A percentile compares a stretch with the other conserved stretches of the same genome.
Evolutionary conservation across 371 early-diverging fungal genomes (phyloP).

Genomic region (Dichotomocladium elegans): DNA sequence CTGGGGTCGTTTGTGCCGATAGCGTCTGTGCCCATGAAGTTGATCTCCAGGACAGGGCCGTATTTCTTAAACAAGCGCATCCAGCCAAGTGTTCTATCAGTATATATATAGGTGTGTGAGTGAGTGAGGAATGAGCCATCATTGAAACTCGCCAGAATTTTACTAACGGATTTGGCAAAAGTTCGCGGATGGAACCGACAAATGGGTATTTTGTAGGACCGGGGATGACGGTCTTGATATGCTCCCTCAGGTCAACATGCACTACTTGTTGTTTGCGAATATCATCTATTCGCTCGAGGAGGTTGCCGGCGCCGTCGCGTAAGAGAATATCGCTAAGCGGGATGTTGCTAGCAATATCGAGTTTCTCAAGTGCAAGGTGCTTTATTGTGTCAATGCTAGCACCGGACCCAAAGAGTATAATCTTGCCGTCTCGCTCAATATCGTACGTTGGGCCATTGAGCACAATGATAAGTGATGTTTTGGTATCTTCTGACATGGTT

Average conservation of each 20-base stretch:
- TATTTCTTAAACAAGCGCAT: slow-evolving; percentile 16
- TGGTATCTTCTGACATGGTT: slow-evolving; percentile 16
- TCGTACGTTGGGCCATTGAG: slow-evolving; percentile 15
- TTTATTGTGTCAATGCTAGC: slow-evolving; percentile 25
- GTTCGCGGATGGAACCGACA: slow-evolving; percentile 22
- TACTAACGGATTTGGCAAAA: slow-evolving; percentile 23
- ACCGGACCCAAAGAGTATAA: slow-evolving; percentile 18
- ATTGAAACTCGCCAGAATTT: not conserved
- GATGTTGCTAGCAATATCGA: slow-evolving; percentile 13
- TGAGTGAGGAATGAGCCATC: not conserved
- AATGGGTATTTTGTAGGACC: slow-evolving; percentile 24
- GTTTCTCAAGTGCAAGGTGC: slow-evolving; percentile 20
- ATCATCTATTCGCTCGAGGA: slow-evolving; percentile 21
- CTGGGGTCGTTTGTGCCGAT: slow-evolving; percentile 32
- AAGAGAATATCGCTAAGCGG: slow-evolving; percentile 11
- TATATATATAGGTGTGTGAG: too few species aligned
- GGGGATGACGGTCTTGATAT: slow-evolving; percentile 19
- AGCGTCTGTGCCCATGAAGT: slow-evolving; percentile 7
- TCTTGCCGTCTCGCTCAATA: slow-evolving; percentile 16
- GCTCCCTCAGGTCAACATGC: slow-evolving; percentile 16
- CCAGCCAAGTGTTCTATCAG: slow-evolving; percentile 13
- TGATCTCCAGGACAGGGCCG: slow-evolving; percentile 24
- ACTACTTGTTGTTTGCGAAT: slow-evolving; percentile 22
- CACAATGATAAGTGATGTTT: slow-evolving; percentile 24
- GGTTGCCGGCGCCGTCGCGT: slow-evolving; percentile 6